Evolutionary conservation across 2,329 filamentous ascomycete genomes (phyloP).

Genomic region (Cladobotryum mycophilum): DNA sequence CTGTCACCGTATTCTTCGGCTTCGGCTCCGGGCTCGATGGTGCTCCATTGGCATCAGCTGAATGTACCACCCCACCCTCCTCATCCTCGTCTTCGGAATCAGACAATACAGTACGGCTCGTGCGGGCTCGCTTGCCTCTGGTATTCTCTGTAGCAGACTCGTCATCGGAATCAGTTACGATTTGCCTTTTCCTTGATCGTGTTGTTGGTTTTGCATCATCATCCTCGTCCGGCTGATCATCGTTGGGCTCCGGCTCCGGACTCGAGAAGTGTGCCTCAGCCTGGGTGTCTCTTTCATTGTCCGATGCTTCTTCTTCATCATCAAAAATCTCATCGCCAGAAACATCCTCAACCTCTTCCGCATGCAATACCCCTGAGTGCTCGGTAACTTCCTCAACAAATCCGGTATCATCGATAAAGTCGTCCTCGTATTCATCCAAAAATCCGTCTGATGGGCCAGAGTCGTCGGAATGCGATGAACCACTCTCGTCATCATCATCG

Average conservation of each 20-base stretch:
- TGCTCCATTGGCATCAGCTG: background rate
- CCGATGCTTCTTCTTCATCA: constrained; percentile 20
- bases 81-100: constrained; percentile 19
- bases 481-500: constrained; percentile 11
- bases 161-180: constrained; percentile 27
- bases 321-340: background rate
- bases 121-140: constrained; percentile 20
- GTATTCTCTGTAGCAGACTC: constrained; percentile 18
- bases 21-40: background rate
- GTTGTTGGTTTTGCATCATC: constrained; percentile 1
- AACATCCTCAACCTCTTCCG: too few relatives aligned
- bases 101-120: constrained; percentile 11
- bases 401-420: constrained; percentile 30
- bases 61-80: background rate
- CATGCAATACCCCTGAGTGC: too few relatives aligned
- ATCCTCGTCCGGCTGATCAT: background rate
- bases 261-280: constrained; percentile 23
- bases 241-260: constrained; percentile 20
- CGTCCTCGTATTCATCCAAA: constrained; percentile 32
- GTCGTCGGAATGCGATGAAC: constrained; percentile 13
- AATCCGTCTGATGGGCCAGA: constrained; percentile 4
- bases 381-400: too few relatives aligned
- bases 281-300: constrained; percentile 16
- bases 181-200: constrained; percentile 22
- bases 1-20: too few relatives aligned